phyloP scores from a whole-genome alignment of 768 basidiomycete genomes.

The Lentinula lateritia region DNA sequence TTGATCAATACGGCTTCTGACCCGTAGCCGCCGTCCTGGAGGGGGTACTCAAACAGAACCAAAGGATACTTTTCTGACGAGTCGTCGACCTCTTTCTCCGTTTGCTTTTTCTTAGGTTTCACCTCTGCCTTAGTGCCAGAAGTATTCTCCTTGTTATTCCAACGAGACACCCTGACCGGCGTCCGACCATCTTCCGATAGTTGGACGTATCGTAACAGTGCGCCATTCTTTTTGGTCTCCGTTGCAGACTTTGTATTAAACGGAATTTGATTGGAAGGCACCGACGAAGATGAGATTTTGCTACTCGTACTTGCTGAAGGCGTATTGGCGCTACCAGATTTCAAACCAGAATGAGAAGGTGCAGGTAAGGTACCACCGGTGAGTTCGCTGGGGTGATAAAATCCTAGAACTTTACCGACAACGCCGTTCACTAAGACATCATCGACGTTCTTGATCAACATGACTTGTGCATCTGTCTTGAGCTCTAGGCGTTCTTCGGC shows the following conservation, averaged over 20 bases:
- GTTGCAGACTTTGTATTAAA: background rate
- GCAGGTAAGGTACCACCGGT: background rate
- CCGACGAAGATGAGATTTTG: background rate
- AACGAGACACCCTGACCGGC: background rate
- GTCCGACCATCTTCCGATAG: constrained; percentile 5
- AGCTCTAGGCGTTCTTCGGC: constrained; percentile 51
- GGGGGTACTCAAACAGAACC: constrained; percentile 8
- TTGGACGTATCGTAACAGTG: constrained; percentile 4
- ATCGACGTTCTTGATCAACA: constrained; percentile 77
- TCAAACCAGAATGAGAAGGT: background rate
- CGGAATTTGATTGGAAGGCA: background rate
- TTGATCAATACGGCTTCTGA: constrained; percentile 42
- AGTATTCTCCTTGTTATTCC: constrained; percentile 1
- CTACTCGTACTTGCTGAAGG: background rate
- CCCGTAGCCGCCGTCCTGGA: constrained; percentile 2
- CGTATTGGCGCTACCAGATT: background rate
- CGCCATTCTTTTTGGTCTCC: constrained; percentile 8
- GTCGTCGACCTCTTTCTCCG: background rate
- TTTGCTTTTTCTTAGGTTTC: constrained; percentile 42
- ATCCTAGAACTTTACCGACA: constrained; percentile 67
- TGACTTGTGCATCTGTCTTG: constrained; percentile 45
- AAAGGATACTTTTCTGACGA: constrained; percentile 5
- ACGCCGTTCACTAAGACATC: constrained; percentile 74
- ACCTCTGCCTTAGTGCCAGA: constrained; percentile 22
- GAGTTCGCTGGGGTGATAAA: constrained; percentile 24